Base-by-base conservation (phyloP, 1,284 basidiomycete genomes). In the Cystobasidium slooffiae region DNA sequence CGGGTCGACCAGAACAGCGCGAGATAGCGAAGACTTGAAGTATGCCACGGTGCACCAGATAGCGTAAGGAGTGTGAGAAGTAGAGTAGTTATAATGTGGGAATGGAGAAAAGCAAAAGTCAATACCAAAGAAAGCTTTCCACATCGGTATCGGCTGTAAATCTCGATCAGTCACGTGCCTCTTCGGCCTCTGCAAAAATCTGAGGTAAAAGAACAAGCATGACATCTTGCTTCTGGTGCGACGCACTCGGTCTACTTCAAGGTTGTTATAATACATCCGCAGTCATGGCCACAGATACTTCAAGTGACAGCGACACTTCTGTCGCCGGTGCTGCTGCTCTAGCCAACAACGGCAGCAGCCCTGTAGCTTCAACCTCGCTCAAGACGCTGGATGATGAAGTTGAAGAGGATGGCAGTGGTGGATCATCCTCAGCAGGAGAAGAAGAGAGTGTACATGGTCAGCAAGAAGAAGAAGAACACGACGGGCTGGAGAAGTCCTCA, bases 401-500 rank as follows among this genome's bases (percentile, higher is more conserved):
- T 8, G n/a, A 31, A 62, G 68, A 62, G 43, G 66, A 18, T 18
- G 16, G 31, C 22, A 56, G 66, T 6, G 6, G 14, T 31, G 24
- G 16, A 44, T 63, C 22, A 12, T 3, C 41, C 1, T 31, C 24
- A 16, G 20, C 1, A 3, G 56, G n/a, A 46, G 56, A 31, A 22
- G 68, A 70, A 46, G 39, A 49, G 44, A 41, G 20, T 18, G 70
- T 16, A 66, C 62, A 56, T 22, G 43, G 52, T 22, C 16, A 14
- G 64, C 22, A 31, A 10, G 72, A 53, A 3, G 66, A 51, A 9
- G 58, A 58, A 1, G 51, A 51, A 44, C 24, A 39, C 31, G 72
- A 41, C n/a, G 72, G 68, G 22, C 39, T 31, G 24, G 47, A 68
- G 64, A 78, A 80, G 61, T 76, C 78, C 74, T 55, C 53, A 18